Evolutionary conservation across 208 protist species (phyloP), one percentile per base, ranked within the genome.

Genomic region (Sergeia podlipaevii): DNA sequence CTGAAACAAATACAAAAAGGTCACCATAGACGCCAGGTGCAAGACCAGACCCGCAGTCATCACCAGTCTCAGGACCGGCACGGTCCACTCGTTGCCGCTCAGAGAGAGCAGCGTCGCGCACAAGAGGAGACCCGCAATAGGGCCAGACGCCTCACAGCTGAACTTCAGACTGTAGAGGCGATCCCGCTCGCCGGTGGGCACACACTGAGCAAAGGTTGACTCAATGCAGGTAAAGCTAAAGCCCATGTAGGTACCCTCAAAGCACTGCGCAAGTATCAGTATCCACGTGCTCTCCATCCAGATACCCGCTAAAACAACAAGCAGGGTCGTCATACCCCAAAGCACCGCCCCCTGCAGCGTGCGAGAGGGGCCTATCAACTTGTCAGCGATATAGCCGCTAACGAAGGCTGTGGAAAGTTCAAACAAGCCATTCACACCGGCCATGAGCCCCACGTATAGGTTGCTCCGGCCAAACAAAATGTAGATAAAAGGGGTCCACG

Each of bases 161-260:
- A 84, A 85, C 50, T 89, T 89, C 11, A 89, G 49, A 49, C 77
- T 79, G 62, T 89, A 89, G 4, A 89, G 60, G 5, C 60, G 70
- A 39, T 89, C 80, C 2, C 80, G 63, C 50, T 89, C 74, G 23
- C 76, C 76, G 8, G 55, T 66, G 36, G 61, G 62, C 41, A 83
- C 39, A 37, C 76, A 84, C 63, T 89, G 77, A 15, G 80, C 80
- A 63, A 89, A 85, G 27, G 82, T 73, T 45, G 73, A 81, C 50
- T 89, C 76, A 0, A 89, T 42, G 33, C 70, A 78, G 15, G 80
- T 85, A 32, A 89, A 64, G 52, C 48, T 80, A n/a, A 85, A 51
- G 3, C 80, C 80, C 69, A 82, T 73, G 56, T 83, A 85, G 26
- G 59, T 62, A 34, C 80, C 80, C 39, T 83, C 74, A n/a, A 80